Conservation (phyloP, 768 basidiomycete species). For the Baorangia bicolor region DNA sequence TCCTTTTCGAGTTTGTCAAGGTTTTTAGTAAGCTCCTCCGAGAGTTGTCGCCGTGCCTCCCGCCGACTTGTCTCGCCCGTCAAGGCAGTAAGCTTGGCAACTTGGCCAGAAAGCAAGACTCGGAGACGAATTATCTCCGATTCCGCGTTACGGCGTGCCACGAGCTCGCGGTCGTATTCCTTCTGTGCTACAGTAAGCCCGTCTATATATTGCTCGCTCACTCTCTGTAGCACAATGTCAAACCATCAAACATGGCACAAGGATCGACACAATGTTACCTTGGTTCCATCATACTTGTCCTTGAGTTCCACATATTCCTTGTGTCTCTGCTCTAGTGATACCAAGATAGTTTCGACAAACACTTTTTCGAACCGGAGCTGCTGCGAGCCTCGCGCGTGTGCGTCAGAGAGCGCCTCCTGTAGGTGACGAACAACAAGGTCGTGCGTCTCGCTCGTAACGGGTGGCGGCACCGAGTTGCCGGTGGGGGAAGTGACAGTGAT, state of each 20-base stretch:
- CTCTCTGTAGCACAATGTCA: constrained; percentile 52
- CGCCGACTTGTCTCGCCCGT: constrained; percentile 75
- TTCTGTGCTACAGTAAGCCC: constrained; percentile 90
- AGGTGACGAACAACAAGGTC: constrained; percentile 51
- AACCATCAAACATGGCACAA: not conserved
- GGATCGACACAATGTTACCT: constrained; percentile 52
- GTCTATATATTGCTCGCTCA: constrained; percentile 89
- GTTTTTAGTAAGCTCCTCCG: constrained; percentile 74
- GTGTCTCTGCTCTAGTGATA: constrained; percentile 62
- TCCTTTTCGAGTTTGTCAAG: constrained; percentile 81
- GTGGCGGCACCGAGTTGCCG: constrained; percentile 25
- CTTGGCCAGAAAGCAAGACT: constrained; percentile 86
- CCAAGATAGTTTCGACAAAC: constrained; percentile 69
- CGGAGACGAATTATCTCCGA: constrained; percentile 86
- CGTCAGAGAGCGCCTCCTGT: constrained; percentile 60
- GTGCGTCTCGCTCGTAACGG: constrained; percentile 34
- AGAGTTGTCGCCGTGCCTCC: constrained; percentile 76
- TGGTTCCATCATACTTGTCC: constrained; percentile 78
- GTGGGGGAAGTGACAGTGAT: constrained; percentile 49
- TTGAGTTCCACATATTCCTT: constrained; percentile 64
- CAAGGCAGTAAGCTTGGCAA: constrained; percentile 80
- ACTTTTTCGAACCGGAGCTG: constrained; percentile 71
- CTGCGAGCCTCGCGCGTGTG: constrained; percentile 55
- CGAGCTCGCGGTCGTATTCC: constrained; percentile 91
- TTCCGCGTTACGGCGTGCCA: constrained; percentile 86